Conservation (phyloP, 2,329 filamentous ascomycete species). For the Ophiostoma australiae region DNA sequence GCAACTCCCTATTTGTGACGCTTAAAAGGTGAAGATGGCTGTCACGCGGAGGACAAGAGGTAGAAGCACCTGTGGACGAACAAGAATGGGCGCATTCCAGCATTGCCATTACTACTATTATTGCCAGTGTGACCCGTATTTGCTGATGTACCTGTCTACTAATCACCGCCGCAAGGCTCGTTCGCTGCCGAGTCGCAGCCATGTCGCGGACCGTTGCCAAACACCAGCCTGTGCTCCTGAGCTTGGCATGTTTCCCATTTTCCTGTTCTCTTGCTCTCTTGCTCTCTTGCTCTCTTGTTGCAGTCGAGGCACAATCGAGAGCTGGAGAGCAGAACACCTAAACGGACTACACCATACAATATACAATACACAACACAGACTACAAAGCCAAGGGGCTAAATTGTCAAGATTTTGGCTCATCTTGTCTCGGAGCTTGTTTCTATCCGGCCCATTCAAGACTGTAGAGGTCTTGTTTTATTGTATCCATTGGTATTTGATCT, state of each 20-base stretch:
- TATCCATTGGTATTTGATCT: not conserved
- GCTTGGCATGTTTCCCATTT: constrained; percentile 20
- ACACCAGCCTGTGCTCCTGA: constrained; percentile 20
- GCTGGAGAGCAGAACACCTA: not conserved
- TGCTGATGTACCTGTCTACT: not conserved
- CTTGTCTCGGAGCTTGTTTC: constrained; percentile 13
- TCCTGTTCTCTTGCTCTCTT: constrained; percentile 10
- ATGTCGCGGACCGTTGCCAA: constrained; percentile 25
- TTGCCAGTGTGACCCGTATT: not conserved
- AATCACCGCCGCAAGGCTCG: not conserved
- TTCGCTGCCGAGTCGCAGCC: constrained; percentile 23
- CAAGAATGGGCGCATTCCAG: not conserved
- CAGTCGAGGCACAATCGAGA: too few species aligned
- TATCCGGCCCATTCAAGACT: not conserved
- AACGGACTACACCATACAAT: not conserved
- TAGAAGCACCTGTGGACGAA: too few species aligned
- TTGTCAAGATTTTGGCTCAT: not conserved
- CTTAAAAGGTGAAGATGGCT: not conserved
- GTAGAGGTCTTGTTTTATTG: not conserved
- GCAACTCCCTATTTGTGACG: not conserved
- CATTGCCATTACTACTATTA: not conserved
- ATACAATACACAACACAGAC: not conserved
- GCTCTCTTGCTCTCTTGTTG: too few species aligned
- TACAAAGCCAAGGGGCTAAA: constrained; percentile 7
- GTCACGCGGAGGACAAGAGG: not conserved